phyloP scores from a whole-genome alignment of 345 rosid genomes.

The Sisymbrium irio region DNA sequence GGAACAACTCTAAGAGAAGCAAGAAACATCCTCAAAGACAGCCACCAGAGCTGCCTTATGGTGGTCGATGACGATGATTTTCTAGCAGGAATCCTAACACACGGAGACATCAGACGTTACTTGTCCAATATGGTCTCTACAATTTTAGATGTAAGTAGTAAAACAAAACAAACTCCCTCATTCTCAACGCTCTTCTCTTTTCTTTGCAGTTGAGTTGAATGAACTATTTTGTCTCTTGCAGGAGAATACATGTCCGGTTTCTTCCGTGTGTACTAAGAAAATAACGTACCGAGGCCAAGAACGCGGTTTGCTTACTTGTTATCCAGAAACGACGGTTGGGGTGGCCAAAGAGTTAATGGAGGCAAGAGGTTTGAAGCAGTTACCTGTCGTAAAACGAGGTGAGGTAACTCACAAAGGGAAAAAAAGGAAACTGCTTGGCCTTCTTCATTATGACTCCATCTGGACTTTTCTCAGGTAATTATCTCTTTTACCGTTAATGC shows the following conservation, averaged over 20 bases:
- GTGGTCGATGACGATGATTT: conserved; percentile 73
- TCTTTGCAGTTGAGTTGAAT: background rate
- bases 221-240: conserved; percentile 31
- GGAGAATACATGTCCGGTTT: conserved; percentile 66
- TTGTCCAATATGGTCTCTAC: conserved; percentile 53
- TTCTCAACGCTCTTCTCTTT: background rate
- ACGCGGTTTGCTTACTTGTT: conserved; percentile 85
- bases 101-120: conserved; percentile 66
- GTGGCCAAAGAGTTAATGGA: conserved; percentile 92
- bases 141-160: conserved; percentile 58
- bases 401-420: conserved; percentile 58
- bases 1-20: conserved; percentile 70
- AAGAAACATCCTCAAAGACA: conserved; percentile 59
- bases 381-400: conserved; percentile 74
- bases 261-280: conserved; percentile 71
- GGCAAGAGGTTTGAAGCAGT: conserved; percentile 90
- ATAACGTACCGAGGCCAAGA: conserved; percentile 71
- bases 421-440: conserved; percentile 62
- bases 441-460: conserved; percentile 76
- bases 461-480: conserved; percentile 67
- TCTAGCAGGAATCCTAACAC: conserved; percentile 79
- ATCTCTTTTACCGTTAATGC: background rate
- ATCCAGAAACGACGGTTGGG: conserved; percentile 67
- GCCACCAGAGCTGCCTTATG: conserved; percentile 64
- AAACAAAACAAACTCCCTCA: background rate